Evolutionary conservation across 2,329 filamentous ascomycete species (phyloP).

Genomic region (Alternaria metachromatica): DNA sequence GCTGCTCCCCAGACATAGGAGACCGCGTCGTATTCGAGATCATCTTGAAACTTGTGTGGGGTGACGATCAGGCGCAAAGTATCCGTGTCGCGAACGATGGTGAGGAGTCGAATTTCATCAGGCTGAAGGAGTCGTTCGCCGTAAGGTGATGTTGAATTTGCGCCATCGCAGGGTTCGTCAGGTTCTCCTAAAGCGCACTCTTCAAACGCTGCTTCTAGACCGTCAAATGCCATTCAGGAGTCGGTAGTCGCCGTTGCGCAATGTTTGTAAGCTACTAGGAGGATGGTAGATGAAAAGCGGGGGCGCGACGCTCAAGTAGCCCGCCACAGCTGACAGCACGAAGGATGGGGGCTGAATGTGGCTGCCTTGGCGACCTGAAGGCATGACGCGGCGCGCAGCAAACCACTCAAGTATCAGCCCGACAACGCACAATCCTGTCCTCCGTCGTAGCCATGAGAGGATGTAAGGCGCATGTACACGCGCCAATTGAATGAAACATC

Average conservation of each 20-base stretch:
- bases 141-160: background rate
- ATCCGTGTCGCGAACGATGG: background rate
- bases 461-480: background rate
- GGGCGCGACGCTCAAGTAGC: background rate
- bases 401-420: background rate
- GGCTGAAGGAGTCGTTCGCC: background rate
- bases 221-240: background rate
- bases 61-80: fast-evolving
- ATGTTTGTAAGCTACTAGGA: background rate
- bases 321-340: background rate
- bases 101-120: background rate
- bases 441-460: fast-evolving
- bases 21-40: background rate
- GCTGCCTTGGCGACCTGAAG: background rate
- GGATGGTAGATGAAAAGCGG: background rate
- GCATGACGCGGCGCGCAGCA: background rate
- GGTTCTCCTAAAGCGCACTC: fast-evolving
- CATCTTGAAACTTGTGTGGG: background rate
- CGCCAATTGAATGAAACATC: background rate
- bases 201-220: background rate
- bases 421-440: fast-evolving
- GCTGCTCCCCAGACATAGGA: background rate
- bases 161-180: background rate
- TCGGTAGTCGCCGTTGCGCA: no score
- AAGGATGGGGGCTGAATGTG: background rate